Base-by-base conservation (phyloP, 495 filamentous ascomycete species). In the Penicillium flavigenum region DNA sequence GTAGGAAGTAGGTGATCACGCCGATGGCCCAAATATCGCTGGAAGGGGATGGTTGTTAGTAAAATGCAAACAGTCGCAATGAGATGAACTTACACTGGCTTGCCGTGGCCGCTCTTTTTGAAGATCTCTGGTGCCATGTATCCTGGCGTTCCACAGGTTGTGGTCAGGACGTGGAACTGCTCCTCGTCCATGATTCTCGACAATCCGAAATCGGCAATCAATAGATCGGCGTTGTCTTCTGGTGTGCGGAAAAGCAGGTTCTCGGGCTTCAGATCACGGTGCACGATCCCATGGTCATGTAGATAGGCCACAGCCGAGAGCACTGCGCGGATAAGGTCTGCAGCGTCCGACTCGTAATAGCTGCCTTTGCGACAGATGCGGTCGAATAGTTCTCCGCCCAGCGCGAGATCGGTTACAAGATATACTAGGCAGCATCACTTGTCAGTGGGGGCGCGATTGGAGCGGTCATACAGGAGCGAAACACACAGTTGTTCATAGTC, bases 171-270 rank as follows among this genome's bases (percentile, higher is more conserved):
- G 66, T 97, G 95, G 71, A 98, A 98, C 67, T 97, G 90, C 73
- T 98, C 92, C 75, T 98, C 95, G 69, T 98, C 95, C 92, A 98
- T 97, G 72, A 98, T 98, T 42, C 94, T 80, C 12, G 86, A 90
- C 32, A 98, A 76, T 9, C 94, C 94, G 66, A 98, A 98, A 71
- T 98, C 94, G 36, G 95, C 94, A 67, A 98, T 98, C 51, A 98
- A 75, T n/a, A 98, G 72, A 54, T 83, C 80, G 12, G 80, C 80
- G 61, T 83, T 83, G 57, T 83, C 80, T 58, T 82, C 80, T 5
- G 80, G 80, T 0, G 80, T 83, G 38, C 80, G 76, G 63, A 83
- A 83, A 16, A 83, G 67, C 19, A 83, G 60, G 38, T 82, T 83
- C 66, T 82, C 77, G 14, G 75, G 79, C 60, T 86, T 88, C 16